phyloP scores from a whole-genome alignment of 192 early-diverging fungal genomes.

The Podila minutissima region DNA sequence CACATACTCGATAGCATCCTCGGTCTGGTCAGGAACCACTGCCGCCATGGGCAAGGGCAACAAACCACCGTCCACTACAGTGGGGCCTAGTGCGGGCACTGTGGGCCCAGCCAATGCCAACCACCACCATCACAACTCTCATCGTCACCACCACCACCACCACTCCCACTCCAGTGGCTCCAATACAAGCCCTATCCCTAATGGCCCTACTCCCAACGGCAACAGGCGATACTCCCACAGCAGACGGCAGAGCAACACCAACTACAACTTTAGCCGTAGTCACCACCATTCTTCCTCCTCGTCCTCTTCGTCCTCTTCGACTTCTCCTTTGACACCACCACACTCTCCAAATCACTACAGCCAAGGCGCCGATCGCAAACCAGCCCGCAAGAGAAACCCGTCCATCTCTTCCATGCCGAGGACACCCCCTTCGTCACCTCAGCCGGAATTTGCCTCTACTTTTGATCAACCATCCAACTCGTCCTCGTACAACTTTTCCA shows the following conservation, averaged over 20 bases:
- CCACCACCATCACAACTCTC: slow-evolving; percentile 1
- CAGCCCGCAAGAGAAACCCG: slow-evolving; percentile 25
- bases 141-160: slow-evolving; percentile 20
- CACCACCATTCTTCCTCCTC: slow-evolving; percentile 21
- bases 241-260: slow-evolving; percentile 24
- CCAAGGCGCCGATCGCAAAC: slow-evolving; percentile 14
- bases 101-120: slow-evolving; percentile 14
- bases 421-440: slow-evolving; percentile 40
- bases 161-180: slow-evolving; percentile 11
- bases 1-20: slow-evolving; percentile 42
- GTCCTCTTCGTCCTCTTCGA: not conserved
- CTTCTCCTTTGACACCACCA: slow-evolving; percentile 37
- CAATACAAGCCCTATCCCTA: not conserved
- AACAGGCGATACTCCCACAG: slow-evolving; percentile 31
- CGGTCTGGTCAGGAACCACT: slow-evolving; percentile 43
- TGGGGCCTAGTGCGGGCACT: slow-evolving; percentile 5
- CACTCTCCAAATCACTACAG: slow-evolving; percentile 46
- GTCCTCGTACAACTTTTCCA: slow-evolving; percentile 34
- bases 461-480: not conserved
- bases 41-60: slow-evolving; percentile 41
- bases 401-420: slow-evolving; percentile 43
- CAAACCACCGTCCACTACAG: slow-evolving; percentile 16
- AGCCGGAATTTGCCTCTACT: slow-evolving; percentile 6
- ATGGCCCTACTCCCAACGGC: slow-evolving; percentile 1
- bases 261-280: slow-evolving; percentile 49